Conservation (phyloP, 2,329 filamentous ascomycete genomes). For the Pseudogymnoascus sp. region DNA sequence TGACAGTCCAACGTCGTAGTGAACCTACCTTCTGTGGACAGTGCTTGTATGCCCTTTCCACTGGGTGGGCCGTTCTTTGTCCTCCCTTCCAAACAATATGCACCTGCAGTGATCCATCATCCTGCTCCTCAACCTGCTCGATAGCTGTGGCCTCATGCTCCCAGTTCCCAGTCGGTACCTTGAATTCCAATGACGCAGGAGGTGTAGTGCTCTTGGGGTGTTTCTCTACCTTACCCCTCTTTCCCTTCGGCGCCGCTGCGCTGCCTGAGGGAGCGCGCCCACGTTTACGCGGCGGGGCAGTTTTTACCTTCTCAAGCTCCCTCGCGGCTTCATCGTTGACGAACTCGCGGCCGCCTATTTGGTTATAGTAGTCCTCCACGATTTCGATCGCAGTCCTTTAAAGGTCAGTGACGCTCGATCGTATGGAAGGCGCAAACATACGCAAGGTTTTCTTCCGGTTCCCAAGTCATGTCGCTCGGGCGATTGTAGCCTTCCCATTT, state of each 20-base stretch:
- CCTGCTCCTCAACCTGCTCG: constrained; percentile 60
- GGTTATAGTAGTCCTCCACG: constrained; percentile 54
- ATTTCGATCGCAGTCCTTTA: constrained; percentile 44
- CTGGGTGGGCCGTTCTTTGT: constrained; percentile 64
- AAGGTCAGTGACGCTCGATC: neutral
- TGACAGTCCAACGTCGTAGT: neutral
- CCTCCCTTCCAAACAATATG: constrained; percentile 68
- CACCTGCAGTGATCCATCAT: constrained; percentile 52
- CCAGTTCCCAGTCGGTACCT: constrained; percentile 66
- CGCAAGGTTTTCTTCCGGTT: constrained; percentile 63
- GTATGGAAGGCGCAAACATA: constrained; percentile 23
- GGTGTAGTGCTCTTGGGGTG: constrained; percentile 42
- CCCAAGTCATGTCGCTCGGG: constrained; percentile 66
- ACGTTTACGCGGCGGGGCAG: neutral
- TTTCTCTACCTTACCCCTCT: constrained; percentile 26
- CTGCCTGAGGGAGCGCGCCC: neutral
- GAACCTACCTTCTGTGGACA: constrained; percentile 65
- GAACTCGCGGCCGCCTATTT: constrained; percentile 54
- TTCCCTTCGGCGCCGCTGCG: neutral
- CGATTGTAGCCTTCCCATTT: constrained; percentile 76
- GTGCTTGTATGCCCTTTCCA: constrained; percentile 60
- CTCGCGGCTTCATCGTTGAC: constrained; percentile 39
- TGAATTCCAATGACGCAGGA: constrained; percentile 45
- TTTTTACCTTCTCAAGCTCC: constrained; percentile 26
- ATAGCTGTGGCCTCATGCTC: constrained; percentile 64